A percentile compares a stretch with the other conserved stretches of the same genome.
phyloP scores from a whole-genome alignment of 768 basidiomycete genomes.

The Amanita fuliginea region DNA sequence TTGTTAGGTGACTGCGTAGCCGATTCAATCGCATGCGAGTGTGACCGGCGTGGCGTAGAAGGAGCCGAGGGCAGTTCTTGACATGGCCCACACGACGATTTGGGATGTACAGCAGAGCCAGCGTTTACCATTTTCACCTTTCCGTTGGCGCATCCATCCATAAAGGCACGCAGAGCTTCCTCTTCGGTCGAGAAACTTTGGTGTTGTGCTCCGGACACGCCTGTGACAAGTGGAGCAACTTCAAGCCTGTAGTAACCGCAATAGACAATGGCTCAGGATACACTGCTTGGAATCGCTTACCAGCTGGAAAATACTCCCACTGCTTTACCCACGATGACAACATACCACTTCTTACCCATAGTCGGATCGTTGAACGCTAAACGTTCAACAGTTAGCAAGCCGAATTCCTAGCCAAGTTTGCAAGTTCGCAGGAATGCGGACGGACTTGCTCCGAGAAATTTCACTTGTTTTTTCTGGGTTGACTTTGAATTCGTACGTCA shows the following conservation, averaged over 20 bases:
- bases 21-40: background rate
- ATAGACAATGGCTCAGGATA: background rate
- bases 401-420: background rate
- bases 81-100: conserved; percentile 2
- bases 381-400: background rate
- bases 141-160: conserved; percentile 17
- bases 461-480: background rate
- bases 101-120: conserved; percentile 3
- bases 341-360: conserved; percentile 25
- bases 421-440: background rate
- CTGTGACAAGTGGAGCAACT: conserved; percentile 28
- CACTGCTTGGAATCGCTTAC: conserved; percentile 14
- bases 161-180: conserved; percentile 26
- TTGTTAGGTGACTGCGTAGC: background rate
- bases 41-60: background rate
- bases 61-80: conserved; percentile 8
- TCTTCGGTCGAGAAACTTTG: conserved; percentile 32
- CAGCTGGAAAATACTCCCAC: conserved; percentile 24
- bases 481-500: background rate
- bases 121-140: conserved; percentile 15
- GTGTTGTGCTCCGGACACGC: conserved; percentile 28
- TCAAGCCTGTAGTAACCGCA: conserved; percentile 32
- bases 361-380: background rate
- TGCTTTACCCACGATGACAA: conserved; percentile 18
- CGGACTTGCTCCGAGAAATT: background rate